Base-by-base conservation (phyloP, 1,284 basidiomycete genomes). In the Rhodotorula sp. region DNA sequence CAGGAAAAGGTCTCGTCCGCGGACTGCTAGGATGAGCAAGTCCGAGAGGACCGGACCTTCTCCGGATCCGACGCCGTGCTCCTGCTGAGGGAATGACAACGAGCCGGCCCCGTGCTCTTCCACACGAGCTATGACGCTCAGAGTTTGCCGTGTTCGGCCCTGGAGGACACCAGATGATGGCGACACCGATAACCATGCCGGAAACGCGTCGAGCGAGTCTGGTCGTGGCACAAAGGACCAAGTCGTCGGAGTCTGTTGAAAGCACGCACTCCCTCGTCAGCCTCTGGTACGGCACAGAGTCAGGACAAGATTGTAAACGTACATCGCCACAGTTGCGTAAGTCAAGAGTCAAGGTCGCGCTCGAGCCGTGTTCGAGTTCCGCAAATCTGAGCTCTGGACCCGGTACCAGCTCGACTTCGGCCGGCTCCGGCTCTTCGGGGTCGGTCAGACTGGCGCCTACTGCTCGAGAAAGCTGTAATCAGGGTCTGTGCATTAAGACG, bases 1-100 rank as follows among this genome's bases (percentile, higher is more conserved):
- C 33, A 73, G 67, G 58, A 75, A 75, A 6, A 75, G 58, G 54
- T 75, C 74, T 22, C 60, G 56, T 45, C 69, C 73, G 44, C 70
- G 67, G 54, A 71, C 56, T n/a, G 67, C 68, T 18, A 73, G 48
- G 49, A 75, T 58, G 56, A 75, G 67, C 5, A 75, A 44, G 18
- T 75, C 73, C 5, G 66, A 64, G 14, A 73, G 59, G 10, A 42
- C 37, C 30, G 51, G 26, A n/a, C 42, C 15, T 60, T 62, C 14
- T 14, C 8, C 51, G 29, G 1, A 6, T 5, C 30, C 2, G 18
- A 3, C 3, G 57, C 37, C 12, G 10, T 42, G 37, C 14, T 24
- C 49, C 20, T 18, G 45, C 20, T n/a, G n/a, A n/a, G 67, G 61
- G 45, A 75, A 72, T 29, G 64, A 67, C 26, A 72, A 66, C 2